phyloP scores from a whole-genome alignment of 2,329 filamentous ascomycete species.

The Nannizziopsis arthrosporioides region DNA sequence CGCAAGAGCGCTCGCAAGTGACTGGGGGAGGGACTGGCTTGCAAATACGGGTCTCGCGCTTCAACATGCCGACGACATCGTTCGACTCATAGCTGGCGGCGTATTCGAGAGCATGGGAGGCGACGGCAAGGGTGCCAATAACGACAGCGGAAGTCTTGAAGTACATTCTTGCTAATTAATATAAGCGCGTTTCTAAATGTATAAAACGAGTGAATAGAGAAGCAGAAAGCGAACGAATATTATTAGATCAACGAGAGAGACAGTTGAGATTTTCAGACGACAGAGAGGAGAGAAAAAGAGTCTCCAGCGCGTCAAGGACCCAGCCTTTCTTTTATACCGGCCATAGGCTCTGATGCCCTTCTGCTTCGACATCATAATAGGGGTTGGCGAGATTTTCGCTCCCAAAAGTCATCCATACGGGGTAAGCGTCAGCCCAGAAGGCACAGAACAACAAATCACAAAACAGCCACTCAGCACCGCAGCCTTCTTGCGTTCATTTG shows the following conservation, averaged over 20 bases:
- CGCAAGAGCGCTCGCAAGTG: slow-evolving; percentile 11
- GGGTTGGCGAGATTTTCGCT: too few species aligned
- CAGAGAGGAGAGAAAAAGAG: background rate
- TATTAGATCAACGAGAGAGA: background rate
- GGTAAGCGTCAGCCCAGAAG: too few species aligned
- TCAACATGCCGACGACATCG: background rate
- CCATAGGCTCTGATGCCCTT: background rate
- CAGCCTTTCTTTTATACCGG: background rate
- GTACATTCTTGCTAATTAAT: slow-evolving; percentile 2
- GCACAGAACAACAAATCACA: background rate
- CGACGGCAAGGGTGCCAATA: slow-evolving; percentile 4
- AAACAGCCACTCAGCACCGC: background rate
- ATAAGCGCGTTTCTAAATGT: background rate
- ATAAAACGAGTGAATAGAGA: slow-evolving; percentile 3
- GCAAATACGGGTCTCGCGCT: slow-evolving; percentile 4
- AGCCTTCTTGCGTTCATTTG: background rate
- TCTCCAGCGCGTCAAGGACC: background rate
- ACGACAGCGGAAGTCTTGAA: slow-evolving; percentile 5
- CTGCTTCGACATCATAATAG: too few species aligned
- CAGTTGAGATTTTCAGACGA: background rate
- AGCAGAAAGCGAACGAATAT: background rate
- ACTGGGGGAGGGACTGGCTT: slow-evolving; percentile 7
- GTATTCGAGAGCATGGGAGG: background rate
- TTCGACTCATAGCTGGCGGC: slow-evolving; percentile 2
- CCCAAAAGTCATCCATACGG: too few species aligned